A percentile compares a stretch with the other conserved stretches of the same genome.
phyloP scores from a whole-genome alignment of 2,329 filamentous ascomycete species.

The Chrysoporthe cubensis region DNA sequence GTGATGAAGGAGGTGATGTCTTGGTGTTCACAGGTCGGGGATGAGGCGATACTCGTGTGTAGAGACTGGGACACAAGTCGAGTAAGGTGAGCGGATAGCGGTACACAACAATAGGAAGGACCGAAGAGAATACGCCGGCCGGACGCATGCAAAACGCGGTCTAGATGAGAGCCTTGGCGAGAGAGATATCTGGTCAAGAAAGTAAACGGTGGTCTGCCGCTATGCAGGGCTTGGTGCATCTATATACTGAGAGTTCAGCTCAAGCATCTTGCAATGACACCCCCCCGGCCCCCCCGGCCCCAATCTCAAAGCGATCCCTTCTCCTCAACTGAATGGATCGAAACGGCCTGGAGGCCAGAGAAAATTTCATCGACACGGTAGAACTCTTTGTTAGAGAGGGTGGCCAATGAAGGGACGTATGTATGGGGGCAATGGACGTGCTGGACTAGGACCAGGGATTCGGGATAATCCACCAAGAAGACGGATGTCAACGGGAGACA shows the following conservation, averaged over 20 bases:
- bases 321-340: not conserved
- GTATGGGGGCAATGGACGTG: slow-evolving; percentile 17
- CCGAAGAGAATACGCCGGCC: not conserved
- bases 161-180: no score
- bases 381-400: not conserved
- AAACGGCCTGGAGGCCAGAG: not conserved
- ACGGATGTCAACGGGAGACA: slow-evolving; percentile 19
- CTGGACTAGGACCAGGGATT: slow-evolving; percentile 22
- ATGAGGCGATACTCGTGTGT: not conserved
- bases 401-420: slow-evolving; percentile 1
- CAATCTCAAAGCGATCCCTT: not conserved
- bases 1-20: not conserved
- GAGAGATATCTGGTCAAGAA: not conserved
- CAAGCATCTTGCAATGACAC: not conserved
- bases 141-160: not conserved
- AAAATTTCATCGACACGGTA: not conserved
- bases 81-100: slow-evolving; percentile 9
- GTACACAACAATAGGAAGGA: slow-evolving; percentile 11
- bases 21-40: not conserved
- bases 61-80: slow-evolving; percentile 3
- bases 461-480: slow-evolving; percentile 21
- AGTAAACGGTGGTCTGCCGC: not conserved
- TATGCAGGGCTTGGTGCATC: not conserved
- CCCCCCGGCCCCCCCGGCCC: not conserved
- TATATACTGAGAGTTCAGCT: slow-evolving; percentile 12